phyloP scores from a whole-genome alignment of 2,329 filamentous ascomycete genomes.

The Colletotrichum spinosum region DNA sequence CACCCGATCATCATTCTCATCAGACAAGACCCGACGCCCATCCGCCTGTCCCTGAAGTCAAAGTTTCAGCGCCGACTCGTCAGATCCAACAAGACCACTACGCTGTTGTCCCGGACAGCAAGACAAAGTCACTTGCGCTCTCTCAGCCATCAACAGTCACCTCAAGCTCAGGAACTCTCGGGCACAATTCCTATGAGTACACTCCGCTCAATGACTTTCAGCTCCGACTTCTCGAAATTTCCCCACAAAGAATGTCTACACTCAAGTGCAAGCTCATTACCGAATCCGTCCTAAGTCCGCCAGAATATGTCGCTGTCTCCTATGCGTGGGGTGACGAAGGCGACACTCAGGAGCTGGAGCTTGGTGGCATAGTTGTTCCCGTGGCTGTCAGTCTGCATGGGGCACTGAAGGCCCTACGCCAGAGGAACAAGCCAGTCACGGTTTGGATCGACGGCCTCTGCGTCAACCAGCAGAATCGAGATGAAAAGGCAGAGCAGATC shows the following conservation, averaged over 20 bases:
- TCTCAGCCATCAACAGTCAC: neutral
- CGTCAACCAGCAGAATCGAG: conserved; percentile 24
- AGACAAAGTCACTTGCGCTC: neutral
- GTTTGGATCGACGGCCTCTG: conserved; percentile 45
- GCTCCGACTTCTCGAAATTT: conserved; percentile 36
- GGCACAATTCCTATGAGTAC: conserved; percentile 15
- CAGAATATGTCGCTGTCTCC: conserved; percentile 45
- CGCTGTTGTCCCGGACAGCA: neutral
- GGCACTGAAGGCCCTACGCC: conserved; percentile 39
- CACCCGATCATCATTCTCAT: too few species aligned
- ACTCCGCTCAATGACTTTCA: conserved; percentile 10
- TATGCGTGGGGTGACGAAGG: conserved; percentile 49
- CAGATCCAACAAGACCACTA: neutral
- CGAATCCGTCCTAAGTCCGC: conserved; percentile 33
- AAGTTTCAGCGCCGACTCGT: neutral
- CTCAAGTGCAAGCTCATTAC: conserved; percentile 38
- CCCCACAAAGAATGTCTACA: conserved; percentile 33
- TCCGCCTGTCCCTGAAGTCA: neutral
- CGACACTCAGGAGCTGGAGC: conserved; percentile 35
- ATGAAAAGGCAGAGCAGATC: conserved; percentile 21
- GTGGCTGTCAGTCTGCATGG: conserved; percentile 39
- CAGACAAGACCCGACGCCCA: neutral
- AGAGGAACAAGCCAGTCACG: conserved; percentile 19
- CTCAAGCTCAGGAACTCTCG: neutral
- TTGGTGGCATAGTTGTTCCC: conserved; percentile 33